These are phyloP conservation scores for Diaporthe sp. DNA, from an alignment of 2,329 filamentous ascomycete genomes.

Conservation along the genomic window DNA sequence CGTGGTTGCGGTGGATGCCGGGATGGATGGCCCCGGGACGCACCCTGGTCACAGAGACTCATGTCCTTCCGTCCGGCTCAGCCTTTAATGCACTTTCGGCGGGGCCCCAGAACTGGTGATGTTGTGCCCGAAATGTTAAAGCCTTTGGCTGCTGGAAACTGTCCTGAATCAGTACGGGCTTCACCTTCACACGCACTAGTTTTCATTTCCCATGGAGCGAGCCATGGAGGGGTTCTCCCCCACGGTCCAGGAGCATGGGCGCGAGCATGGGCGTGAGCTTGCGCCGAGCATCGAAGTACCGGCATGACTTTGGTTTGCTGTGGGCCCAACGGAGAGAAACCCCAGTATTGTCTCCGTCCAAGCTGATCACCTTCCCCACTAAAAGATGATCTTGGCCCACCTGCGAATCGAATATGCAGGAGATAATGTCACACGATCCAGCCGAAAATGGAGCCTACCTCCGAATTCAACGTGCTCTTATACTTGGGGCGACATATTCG, in stretches of 20 bases:
- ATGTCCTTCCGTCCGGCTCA: conserved; percentile 17
- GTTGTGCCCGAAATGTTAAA: conserved; percentile 9
- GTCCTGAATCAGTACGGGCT: conserved; percentile 26
- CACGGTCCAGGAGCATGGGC: neutral
- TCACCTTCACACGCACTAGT: conserved; percentile 19
- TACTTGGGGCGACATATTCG: conserved; percentile 12
- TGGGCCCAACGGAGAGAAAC: neutral
- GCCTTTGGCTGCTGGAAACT: conserved; percentile 24
- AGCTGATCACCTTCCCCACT: conserved; percentile 25
- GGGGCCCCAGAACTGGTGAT: neutral
- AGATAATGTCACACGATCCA: conserved; percentile 27
- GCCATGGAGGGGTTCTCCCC: conserved; percentile 15
- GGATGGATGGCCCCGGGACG: conserved; percentile 27
- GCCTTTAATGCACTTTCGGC: conserved; percentile 7
- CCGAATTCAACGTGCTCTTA: conserved; percentile 27
- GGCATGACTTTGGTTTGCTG: conserved; percentile 19
- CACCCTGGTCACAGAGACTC: conserved; percentile 17
- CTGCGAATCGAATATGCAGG: conserved; percentile 14
- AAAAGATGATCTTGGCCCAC: conserved; percentile 18
- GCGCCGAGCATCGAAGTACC: conserved; percentile 11
- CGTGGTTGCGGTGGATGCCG: conserved; percentile 29
- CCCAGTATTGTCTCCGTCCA: conserved; percentile 31
- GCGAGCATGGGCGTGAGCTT: conserved; percentile 14
- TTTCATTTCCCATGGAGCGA: neutral
- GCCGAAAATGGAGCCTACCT: conserved; percentile 9